Conservation (phyloP, 495 filamentous ascomycete genomes). For the Chaetomium cochliodes region DNA sequence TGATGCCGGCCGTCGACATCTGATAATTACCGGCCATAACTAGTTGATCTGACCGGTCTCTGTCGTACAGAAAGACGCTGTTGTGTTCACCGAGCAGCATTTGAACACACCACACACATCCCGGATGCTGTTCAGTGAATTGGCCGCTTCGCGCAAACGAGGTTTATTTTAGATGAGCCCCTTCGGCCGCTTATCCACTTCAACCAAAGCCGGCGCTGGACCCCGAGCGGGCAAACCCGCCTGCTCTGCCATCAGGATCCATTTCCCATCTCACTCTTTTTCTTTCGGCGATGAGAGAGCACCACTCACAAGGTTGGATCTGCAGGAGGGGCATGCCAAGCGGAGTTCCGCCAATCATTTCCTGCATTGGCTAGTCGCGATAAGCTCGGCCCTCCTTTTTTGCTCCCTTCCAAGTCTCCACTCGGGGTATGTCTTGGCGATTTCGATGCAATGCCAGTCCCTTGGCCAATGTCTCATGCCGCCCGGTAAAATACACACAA, state of each 20-base stretch:
- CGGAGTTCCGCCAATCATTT: slow-evolving; percentile 20
- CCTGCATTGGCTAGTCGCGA: slow-evolving; percentile 18
- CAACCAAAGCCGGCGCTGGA: neutral
- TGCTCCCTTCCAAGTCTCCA: slow-evolving; percentile 6
- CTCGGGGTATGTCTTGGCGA: slow-evolving; percentile 20
- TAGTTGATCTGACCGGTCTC: no score
- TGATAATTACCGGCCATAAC: no score
- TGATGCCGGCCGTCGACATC: no score
- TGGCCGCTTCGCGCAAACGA: no score
- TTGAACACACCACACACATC: no score
- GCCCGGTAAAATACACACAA: neutral
- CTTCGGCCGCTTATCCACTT: neutral
- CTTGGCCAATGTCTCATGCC: slow-evolving; percentile 19
- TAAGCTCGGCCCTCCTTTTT: slow-evolving; percentile 26
- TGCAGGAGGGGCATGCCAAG: slow-evolving; percentile 12
- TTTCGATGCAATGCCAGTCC: slow-evolving; percentile 30
- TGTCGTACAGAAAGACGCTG: no score
- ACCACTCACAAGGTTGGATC: neutral
- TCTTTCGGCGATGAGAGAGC: slow-evolving; percentile 4
- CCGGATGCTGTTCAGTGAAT: no score
- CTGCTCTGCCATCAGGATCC: neutral
- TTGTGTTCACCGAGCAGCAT: no score
- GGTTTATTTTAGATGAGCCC: no score
- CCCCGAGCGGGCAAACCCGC: slow-evolving; percentile 14
- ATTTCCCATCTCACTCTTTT: neutral